phyloP scores from a whole-genome alignment of 495 filamentous ascomycete genomes.

The Aspergillus olivimuriae region DNA sequence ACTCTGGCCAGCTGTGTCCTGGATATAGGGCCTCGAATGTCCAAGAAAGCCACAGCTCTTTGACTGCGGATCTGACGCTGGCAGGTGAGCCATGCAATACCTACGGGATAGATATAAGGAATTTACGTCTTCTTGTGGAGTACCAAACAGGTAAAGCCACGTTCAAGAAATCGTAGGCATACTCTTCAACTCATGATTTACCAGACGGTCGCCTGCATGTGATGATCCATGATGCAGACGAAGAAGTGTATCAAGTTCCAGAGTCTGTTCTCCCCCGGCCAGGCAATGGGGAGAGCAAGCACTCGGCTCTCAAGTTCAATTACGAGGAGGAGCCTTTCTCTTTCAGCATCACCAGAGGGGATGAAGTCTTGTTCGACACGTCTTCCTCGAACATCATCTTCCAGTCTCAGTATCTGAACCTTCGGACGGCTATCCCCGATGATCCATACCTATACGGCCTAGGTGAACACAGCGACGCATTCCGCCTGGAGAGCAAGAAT shows the following conservation, averaged over 20 bases:
- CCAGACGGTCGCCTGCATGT: conserved; percentile 81
- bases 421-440: conserved; percentile 62
- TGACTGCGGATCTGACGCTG: conserved; percentile 56
- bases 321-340: conserved; percentile 65
- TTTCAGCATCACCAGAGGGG: conserved; percentile 58
- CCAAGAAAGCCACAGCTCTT: conserved; percentile 31
- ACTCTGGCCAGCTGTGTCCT: conserved; percentile 43
- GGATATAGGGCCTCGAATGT: conserved; percentile 69
- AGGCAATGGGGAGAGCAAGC: conserved; percentile 11
- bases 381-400: conserved; percentile 65
- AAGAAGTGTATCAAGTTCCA: conserved; percentile 73
- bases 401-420: conserved; percentile 68
- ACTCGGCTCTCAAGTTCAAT: conserved; percentile 52
- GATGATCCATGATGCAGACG: conserved; percentile 68
- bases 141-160: conserved; percentile 72
- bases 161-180: no score
- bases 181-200: no score
- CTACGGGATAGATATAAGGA: conserved; percentile 63
- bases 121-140: conserved; percentile 62
- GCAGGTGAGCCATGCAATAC: conserved; percentile 63
- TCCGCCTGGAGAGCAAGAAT: conserved; percentile 63
- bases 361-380: conserved; percentile 76
- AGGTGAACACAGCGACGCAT: conserved; percentile 71
- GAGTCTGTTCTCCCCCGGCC: conserved; percentile 64
- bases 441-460: conserved; percentile 72